phyloP scores from a whole-genome alignment of 495 filamentous ascomycete genomes.

The Aspergillus wentii region DNA sequence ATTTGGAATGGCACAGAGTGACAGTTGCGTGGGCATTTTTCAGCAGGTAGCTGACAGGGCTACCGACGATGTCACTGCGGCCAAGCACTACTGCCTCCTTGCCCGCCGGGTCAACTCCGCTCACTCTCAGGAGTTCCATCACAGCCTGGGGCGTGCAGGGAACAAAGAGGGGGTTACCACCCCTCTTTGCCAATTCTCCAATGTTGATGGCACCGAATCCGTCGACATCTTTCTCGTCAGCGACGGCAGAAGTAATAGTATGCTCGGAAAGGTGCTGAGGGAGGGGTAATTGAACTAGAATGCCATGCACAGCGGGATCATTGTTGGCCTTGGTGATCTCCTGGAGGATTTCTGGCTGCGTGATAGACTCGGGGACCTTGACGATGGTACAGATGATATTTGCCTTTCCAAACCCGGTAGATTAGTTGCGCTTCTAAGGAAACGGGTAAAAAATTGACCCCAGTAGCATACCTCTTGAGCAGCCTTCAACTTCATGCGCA shows the following conservation, averaged over 20 bases:
- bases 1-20: conserved; percentile 91
- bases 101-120: conserved; percentile 75
- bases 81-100: conserved; percentile 95
- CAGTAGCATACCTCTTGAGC: conserved; percentile 69
- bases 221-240: conserved; percentile 95
- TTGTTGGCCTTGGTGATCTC: conserved; percentile 79
- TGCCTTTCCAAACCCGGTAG: conserved; percentile 47
- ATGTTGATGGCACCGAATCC: conserved; percentile 93
- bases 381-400: conserved; percentile 83
- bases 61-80: conserved; percentile 94
- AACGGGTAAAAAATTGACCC: conserved; percentile 2
- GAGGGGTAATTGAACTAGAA: conserved; percentile 89
- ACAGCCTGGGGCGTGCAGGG: conserved; percentile 97
- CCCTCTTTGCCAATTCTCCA: conserved; percentile 91
- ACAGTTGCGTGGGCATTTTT: conserved; percentile 96
- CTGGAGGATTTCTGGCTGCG: conserved; percentile 80
- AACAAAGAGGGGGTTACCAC: conserved; percentile 78
- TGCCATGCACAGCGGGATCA: conserved; percentile 81
- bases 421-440: conserved; percentile 1
- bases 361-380: conserved; percentile 73
- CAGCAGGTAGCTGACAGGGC: conserved; percentile 89
- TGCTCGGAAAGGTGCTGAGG: conserved; percentile 87
- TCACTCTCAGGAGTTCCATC: conserved; percentile 83
- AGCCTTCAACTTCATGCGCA: conserved; percentile 98
- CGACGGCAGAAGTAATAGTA: conserved; percentile 80